phyloP scores from a whole-genome alignment of 2,329 filamentous ascomycete species.

The Beauveria caledonica region DNA sequence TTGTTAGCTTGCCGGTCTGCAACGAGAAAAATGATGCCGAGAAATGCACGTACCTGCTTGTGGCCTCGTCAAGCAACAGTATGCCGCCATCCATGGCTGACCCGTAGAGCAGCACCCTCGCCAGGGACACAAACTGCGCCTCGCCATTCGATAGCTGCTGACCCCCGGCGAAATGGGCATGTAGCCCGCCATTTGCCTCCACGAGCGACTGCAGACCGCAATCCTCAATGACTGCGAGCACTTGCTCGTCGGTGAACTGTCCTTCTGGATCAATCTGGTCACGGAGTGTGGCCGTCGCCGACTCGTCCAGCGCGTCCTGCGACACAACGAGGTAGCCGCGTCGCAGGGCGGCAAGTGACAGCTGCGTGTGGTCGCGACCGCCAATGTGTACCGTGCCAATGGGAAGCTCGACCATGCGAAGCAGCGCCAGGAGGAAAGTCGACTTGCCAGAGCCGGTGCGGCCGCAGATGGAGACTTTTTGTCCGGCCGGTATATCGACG shows the following conservation, averaged over 20 bases:
- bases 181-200: background rate
- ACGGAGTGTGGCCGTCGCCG: background rate
- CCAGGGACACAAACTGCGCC: background rate
- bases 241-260: background rate
- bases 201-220: background rate
- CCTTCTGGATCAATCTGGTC: background rate
- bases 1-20: background rate
- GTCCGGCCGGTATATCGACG: background rate
- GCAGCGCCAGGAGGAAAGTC: background rate
- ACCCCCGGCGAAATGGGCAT: background rate
- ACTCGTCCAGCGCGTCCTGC: background rate
- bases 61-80: background rate
- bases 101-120: background rate
- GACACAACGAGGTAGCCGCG: background rate
- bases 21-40: no score
- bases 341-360: background rate
- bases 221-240: background rate
- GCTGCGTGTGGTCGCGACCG: background rate
- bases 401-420: background rate
- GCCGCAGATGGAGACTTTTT: conserved; percentile 1
- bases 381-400: background rate
- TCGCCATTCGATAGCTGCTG: background rate
- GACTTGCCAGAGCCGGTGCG: conserved; percentile 6
- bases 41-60: background rate
- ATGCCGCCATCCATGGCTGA: background rate